Base-by-base conservation (phyloP, 2,329 filamentous ascomycete genomes). In the Remersonia thermophila region DNA sequence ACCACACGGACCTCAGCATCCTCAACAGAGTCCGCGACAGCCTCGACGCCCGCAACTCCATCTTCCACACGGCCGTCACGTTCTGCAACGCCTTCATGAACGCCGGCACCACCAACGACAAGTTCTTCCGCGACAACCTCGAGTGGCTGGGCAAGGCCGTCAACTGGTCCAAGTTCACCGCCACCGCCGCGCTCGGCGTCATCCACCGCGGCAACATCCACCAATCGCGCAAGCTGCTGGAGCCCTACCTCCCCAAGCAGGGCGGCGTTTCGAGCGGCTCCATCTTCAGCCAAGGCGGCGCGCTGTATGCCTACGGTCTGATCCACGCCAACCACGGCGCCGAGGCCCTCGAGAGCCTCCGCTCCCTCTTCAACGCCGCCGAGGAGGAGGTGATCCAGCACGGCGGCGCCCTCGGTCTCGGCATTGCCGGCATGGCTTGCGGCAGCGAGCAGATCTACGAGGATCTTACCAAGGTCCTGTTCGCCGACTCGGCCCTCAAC, bases 51-150 rank as follows among this genome's bases (percentile, higher is more conserved):
- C 77, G 93, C 36, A 96, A 94, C 62, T 96, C 89, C 23, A 98
- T 98, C 49, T 96, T 96, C 71, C 91, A 98, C 60, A 93, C 86
- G 1, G 86, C 87, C 3, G 85, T 98, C 38, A 96, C 91, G 1
- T 91, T 98, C 53, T 91, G 89, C 54, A 96, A 96, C 52, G 91
- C 87, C 9, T 96, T 98, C 58, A 98, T 98, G 91, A 93, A 98
- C 56, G 87, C 93, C 36, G 93, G 91, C 40, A 98, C 91, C 1
- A 95, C 89, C 0, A 91, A 94, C 51, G 91, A 98, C 62, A 93
- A 89, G 53, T 98, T 98, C 65, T 96, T 98, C 75, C 76, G 93
- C 7, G 86, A 96, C 54, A 98, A 98, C 55, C 63, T 98, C 16
- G 91, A 98, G 47, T 98, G 91, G 91, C 65, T 98, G 3, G 87